Base-by-base conservation (phyloP, 2,329 filamentous ascomycete species). In the Ascochyta koolunga region DNA sequence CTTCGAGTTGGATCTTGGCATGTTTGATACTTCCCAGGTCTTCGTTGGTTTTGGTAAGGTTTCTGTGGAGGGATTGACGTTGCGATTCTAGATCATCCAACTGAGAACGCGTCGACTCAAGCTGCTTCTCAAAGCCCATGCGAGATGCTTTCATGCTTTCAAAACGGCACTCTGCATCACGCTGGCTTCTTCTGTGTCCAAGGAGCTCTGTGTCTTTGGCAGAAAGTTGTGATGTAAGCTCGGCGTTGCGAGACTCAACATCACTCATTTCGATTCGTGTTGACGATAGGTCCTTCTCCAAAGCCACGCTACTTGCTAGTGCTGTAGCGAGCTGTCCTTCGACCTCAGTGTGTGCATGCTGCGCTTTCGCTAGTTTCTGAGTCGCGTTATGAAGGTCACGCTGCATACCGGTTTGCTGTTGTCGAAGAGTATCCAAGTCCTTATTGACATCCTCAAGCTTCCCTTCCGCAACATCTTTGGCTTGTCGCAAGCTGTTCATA, bases 191-290 rank as follows among this genome's bases (percentile, higher is more conserved):
- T 5, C 24, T 18, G 5, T 33, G 8, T 11, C 31, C 22, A 3
- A 16, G 18, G 25, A 54, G 50, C 35, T 66, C 63, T 18, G 47
- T 25, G 4, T 58, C 45, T 6, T 53, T 51, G 2, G 36, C 52
- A 16, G 59, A 58, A 6, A 69, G 54, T 42, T 57, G 56, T 4
- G 59, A 57, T 6, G 50, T 38, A 8, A 70, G 58, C 27, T 55
- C 54, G 3, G 32, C 32, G 18, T 58, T 56, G 37, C 60, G 61
- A 16, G 56, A 56, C 43, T 70, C 64, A n/a, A 56, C 41, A 15
- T 56, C 51, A 11, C 48, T 54, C 19, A 68, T 54, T 27, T 56
- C 61, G 13, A 59, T 56, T 32, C 27, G 58, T 13, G 59, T 56
- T 13, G 55, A 56, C 7, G 45, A 41, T 13, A 67, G 35, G 2